These are phyloP conservation scores for Phytopythium vexans DNA, from an alignment of 352 stramenopile genomes.

Conservation along the genomic window DNA sequence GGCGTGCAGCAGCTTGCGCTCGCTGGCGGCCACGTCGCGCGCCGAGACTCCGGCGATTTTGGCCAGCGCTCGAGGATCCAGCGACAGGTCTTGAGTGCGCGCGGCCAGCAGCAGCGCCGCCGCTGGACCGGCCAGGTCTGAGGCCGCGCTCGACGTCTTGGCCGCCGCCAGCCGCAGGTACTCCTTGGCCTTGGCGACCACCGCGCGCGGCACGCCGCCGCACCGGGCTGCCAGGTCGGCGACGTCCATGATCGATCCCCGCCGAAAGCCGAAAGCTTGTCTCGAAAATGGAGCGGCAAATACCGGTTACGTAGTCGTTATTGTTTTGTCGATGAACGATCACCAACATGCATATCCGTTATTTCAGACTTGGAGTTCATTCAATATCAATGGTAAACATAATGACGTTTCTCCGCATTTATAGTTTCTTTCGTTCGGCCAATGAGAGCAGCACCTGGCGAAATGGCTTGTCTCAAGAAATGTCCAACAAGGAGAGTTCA, in stretches of 20 bases:
- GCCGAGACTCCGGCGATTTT: slow-evolving; percentile 35
- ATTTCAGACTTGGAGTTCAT: no score
- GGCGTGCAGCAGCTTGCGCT: slow-evolving; percentile 50
- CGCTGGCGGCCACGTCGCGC: slow-evolving; percentile 38
- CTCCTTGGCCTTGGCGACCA: slow-evolving; percentile 50
- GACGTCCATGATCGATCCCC: slow-evolving; percentile 38
- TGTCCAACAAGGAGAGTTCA: no score
- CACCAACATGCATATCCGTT: no score
- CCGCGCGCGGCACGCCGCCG: slow-evolving; percentile 45
- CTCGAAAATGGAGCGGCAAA: no score
- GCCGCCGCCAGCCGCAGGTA: slow-evolving; percentile 46
- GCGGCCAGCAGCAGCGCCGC: slow-evolving; percentile 65
- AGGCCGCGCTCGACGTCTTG: slow-evolving; percentile 29
- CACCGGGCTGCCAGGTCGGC: slow-evolving; percentile 39
- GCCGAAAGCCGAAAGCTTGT: background rate
- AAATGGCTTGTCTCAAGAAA: no score
- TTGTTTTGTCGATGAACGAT: no score
- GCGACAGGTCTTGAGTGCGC: slow-evolving; percentile 37
- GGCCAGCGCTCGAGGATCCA: slow-evolving; percentile 44
- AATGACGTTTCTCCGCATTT: no score
- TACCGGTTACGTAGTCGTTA: no score
- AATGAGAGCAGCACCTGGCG: no score
- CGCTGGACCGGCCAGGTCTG: slow-evolving; percentile 42
- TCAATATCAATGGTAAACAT: no score
- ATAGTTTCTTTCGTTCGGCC: no score